Conservation (phyloP, 306 rosid species). For the Mucuna pruriens region DNA sequence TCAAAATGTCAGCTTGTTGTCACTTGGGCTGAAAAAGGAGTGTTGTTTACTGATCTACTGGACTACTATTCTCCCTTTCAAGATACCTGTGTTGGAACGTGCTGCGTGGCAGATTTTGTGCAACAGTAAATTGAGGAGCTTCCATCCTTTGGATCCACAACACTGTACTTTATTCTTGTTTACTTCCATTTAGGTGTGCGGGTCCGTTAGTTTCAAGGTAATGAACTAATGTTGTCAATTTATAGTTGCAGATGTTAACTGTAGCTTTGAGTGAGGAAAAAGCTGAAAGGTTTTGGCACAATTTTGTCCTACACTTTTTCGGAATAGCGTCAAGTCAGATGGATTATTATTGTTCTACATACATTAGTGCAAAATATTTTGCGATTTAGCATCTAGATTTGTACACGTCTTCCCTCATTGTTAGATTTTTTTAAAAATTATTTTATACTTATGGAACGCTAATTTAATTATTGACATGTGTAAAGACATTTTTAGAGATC, state of each 20-base stretch:
- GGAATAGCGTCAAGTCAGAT: slow-evolving; percentile 27
- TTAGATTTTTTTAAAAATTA: neutral
- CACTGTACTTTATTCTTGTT: slow-evolving; percentile 16
- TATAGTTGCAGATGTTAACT: slow-evolving; percentile 39
- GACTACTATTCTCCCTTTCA: slow-evolving; percentile 23
- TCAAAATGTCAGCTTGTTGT: slow-evolving; percentile 47
- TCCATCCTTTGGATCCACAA: slow-evolving; percentile 34
- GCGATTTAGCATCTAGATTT: slow-evolving; percentile 26
- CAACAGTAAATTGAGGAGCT: slow-evolving; percentile 31
- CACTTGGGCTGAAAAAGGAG: slow-evolving; percentile 27
- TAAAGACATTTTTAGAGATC: neutral
- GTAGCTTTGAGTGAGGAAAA: slow-evolving; percentile 37
- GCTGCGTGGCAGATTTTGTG: slow-evolving; percentile 33
- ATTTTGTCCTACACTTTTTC: slow-evolving; percentile 43
- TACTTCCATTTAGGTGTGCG: neutral
- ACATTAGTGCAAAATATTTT: slow-evolving; percentile 24
- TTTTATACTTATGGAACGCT: neutral
- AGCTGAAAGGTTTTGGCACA: slow-evolving; percentile 48
- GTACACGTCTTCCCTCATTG: neutral
- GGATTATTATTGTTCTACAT: slow-evolving; percentile 32
- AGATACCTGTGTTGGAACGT: slow-evolving; percentile 39
- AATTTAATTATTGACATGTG: neutral
- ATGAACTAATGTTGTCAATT: slow-evolving; percentile 25
- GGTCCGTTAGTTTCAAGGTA: neutral
- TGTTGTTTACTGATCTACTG: slow-evolving; percentile 30